Conservation (phyloP, 164 flowering plant species). For the Vitis cinerea region DNA sequence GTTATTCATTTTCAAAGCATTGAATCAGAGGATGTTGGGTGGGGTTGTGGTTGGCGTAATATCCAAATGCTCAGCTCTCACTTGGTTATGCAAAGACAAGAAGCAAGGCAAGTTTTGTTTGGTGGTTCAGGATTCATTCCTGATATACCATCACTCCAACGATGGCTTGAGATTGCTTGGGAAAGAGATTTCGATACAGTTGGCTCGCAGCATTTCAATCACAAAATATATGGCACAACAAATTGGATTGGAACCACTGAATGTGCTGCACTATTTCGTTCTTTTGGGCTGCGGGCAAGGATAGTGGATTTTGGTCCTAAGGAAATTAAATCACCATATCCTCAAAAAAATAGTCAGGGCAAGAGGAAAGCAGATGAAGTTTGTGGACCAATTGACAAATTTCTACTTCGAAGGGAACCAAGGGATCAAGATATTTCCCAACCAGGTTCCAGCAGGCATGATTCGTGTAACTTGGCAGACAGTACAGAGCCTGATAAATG, state of each 20-base stretch:
- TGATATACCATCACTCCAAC: slow-evolving; percentile 73
- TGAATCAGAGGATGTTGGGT: slow-evolving; percentile 62
- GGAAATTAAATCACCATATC: slow-evolving; percentile 24
- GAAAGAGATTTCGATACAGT: slow-evolving; percentile 62
- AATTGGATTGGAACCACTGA: slow-evolving; percentile 92
- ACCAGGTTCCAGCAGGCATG: slow-evolving; percentile 12
- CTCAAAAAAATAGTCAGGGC: slow-evolving; percentile 6
- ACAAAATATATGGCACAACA: slow-evolving; percentile 57
- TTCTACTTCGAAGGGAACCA: slow-evolving; percentile 22
- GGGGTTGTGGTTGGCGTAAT: slow-evolving; percentile 99
- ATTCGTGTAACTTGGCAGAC: slow-evolving; percentile 4
- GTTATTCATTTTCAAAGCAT: slow-evolving; percentile 74
- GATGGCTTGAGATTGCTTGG: slow-evolving; percentile 97
- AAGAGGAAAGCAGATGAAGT: slow-evolving; percentile 40
- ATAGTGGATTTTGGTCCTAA: slow-evolving; percentile 74
- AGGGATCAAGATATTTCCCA: slow-evolving; percentile 5
- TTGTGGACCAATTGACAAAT: slow-evolving; percentile 83
- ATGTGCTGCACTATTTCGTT: slow-evolving; percentile 84
- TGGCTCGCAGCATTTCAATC: slow-evolving; percentile 58
- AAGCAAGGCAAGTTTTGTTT: slow-evolving; percentile 59
- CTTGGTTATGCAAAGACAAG: slow-evolving; percentile 56
- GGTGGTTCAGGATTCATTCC: slow-evolving; percentile 85
- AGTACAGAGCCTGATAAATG: not conserved
- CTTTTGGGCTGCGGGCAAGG: slow-evolving; percentile 82
- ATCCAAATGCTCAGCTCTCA: slow-evolving; percentile 88